Conservation (phyloP, 805 yeast species). For the Candida maesae region DNA sequence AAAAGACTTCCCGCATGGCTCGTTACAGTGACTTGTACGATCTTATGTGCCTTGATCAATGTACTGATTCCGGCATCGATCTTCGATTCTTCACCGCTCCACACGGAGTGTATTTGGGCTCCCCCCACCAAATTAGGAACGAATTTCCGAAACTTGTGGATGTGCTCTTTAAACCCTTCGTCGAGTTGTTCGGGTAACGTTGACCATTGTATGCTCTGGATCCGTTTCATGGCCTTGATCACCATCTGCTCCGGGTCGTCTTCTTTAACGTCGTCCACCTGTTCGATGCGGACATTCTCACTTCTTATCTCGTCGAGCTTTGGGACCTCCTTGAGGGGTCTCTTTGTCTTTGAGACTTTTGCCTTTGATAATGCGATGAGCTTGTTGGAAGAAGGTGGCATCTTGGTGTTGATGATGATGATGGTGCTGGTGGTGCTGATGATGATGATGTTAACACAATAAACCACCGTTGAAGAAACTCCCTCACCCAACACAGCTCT, state of each 20-base stretch:
- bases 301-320: background rate
- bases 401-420: background rate
- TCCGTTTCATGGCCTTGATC: constrained; percentile 5
- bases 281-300: constrained; percentile 1
- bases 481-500: too few relatives aligned
- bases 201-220: constrained; percentile 18
- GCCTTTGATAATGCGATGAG: background rate
- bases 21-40: too few relatives aligned
- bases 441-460: too few relatives aligned
- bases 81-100: constrained; percentile 42
- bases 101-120: constrained; percentile 46
- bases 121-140: constrained; percentile 16
- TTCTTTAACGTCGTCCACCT: background rate
- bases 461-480: too few relatives aligned
- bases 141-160: constrained; percentile 14
- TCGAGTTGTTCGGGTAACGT: constrained; percentile 14
- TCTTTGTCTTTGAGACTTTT: constrained; percentile 2
- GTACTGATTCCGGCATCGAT: constrained; percentile 45
- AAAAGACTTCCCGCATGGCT: constrained; percentile 38
- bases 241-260: background rate
- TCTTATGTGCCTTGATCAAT: constrained; percentile 32
- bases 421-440: too few relatives aligned
- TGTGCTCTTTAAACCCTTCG: constrained; percentile 16
- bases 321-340: constrained; percentile 10
- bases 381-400: too few relatives aligned